Percentiles rank a stretch among this genome's conserved stretches.
These are phyloP conservation scores for Daldinia childiae DNA, from an alignment of 495 filamentous ascomycete species.

Conservation along the genomic window DNA sequence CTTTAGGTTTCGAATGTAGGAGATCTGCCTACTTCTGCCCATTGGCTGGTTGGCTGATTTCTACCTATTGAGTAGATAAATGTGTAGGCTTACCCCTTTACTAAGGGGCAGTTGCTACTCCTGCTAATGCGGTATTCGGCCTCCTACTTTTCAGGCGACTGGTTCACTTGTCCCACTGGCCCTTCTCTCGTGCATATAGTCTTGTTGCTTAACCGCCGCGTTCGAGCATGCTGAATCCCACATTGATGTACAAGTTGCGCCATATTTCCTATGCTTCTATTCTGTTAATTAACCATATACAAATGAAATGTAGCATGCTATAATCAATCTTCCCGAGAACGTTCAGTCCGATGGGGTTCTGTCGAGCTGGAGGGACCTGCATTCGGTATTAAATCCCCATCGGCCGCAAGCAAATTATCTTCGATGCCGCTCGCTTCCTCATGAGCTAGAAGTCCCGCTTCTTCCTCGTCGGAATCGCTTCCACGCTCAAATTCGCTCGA, in stretches of 20 bases:
- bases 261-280: slow-evolving; percentile 22
- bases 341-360: slow-evolving; percentile 42
- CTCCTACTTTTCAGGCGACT: neutral
- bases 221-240: slow-evolving; percentile 27
- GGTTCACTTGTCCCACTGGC: slow-evolving; percentile 11
- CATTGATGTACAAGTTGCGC: slow-evolving; percentile 38
- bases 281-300: slow-evolving; percentile 19
- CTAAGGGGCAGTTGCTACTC: neutral
- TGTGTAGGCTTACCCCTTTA: neutral
- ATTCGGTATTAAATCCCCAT: slow-evolving; percentile 47
- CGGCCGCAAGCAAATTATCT: slow-evolving; percentile 43
- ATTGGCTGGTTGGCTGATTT: neutral
- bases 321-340: slow-evolving; percentile 40
- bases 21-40: neutral
- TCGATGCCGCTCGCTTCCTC: slow-evolving; percentile 48
- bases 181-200: slow-evolving; percentile 12
- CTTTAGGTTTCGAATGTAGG: neutral
- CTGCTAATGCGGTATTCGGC: slow-evolving; percentile 9
- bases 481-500: slow-evolving; percentile 40
- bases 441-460: slow-evolving; percentile 41
- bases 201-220: neutral
- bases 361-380: slow-evolving; percentile 38
- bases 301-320: slow-evolving; percentile 24
- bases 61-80: neutral
- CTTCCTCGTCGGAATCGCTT: slow-evolving; percentile 46